Evolutionary conservation across 2,329 filamentous ascomycete genomes (phyloP).

Genomic region (Fusarium chaquense): DNA sequence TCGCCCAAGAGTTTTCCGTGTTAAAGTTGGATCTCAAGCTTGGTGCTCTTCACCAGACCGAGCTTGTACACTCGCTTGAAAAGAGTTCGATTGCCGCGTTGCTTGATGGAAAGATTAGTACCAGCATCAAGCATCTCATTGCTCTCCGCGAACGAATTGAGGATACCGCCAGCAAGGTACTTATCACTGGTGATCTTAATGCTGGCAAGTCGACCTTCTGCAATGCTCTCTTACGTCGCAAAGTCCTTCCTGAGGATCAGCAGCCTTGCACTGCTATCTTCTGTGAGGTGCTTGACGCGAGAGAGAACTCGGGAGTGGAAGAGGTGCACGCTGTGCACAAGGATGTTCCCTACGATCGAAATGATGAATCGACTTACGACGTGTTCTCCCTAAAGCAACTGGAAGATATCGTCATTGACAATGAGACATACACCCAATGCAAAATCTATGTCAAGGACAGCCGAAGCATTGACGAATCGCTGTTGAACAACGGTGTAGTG

Average conservation of each 20-base stretch:
- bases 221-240: constrained; percentile 92
- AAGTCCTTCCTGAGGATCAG: constrained; percentile 95
- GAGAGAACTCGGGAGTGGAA: constrained; percentile 90
- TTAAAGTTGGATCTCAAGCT: constrained; percentile 95
- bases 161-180: constrained; percentile 95
- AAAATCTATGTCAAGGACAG: constrained; percentile 97
- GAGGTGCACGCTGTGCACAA: constrained; percentile 96
- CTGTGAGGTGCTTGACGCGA: constrained; percentile 93
- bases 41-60: constrained; percentile 84
- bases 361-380: constrained; percentile 94
- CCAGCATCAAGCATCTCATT: constrained; percentile 90
- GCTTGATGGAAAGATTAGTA: constrained; percentile 92
- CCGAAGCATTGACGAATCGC: constrained; percentile 87
- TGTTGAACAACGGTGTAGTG: constrained; percentile 97
- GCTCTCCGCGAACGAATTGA: constrained; percentile 93
- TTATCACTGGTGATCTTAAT: constrained; percentile 95
- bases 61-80: constrained; percentile 93
- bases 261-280: constrained; percentile 99
- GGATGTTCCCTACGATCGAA: constrained; percentile 81
- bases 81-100: constrained; percentile 91
- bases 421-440: constrained; percentile 89
- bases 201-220: constrained; percentile 99
- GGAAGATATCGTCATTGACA: constrained; percentile 91
- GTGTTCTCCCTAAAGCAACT: constrained; percentile 82
- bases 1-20: constrained; percentile 95